These are phyloP conservation scores for Hsuehochloa calcarea DNA, from an alignment of 176 grass and related monocot species.

Conservation along the genomic window DNA sequence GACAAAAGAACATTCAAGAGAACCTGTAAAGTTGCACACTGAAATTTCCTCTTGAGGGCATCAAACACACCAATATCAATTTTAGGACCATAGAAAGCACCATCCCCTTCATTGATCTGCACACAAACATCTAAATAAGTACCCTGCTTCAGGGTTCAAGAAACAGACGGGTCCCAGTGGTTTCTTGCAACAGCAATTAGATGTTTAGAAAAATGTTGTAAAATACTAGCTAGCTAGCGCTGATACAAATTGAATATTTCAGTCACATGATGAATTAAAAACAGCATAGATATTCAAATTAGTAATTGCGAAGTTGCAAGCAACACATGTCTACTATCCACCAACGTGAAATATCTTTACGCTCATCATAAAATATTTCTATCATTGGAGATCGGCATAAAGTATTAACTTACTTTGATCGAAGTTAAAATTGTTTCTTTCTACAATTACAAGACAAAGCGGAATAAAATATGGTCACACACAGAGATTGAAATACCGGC, in stretches of 20 bases:
- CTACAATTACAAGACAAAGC: not conserved
- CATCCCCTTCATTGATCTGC: constrained; percentile 98
- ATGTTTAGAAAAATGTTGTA: not conserved
- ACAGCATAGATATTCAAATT: not conserved
- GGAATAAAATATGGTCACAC: not conserved
- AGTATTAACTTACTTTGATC: not conserved
- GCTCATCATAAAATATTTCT: not conserved
- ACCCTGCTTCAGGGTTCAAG: not conserved
- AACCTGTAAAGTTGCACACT: constrained; percentile 97
- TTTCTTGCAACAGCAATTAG: not conserved
- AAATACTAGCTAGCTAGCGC: not conserved
- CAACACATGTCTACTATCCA: not conserved
- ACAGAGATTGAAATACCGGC: too few species aligned
- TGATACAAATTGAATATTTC: not conserved
- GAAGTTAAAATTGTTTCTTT: not conserved
- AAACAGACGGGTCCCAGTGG: not conserved
- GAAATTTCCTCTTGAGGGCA: constrained; percentile 96
- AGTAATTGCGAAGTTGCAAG: not conserved
- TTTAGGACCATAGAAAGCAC: constrained; percentile 98
- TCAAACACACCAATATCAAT: constrained; percentile 99
- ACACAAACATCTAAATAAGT: constrained; percentile 15
- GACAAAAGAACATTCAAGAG: constrained; percentile 2
- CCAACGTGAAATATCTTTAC: not conserved
- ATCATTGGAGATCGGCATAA: not conserved
- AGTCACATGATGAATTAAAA: constrained; percentile 1